phyloP scores from a whole-genome alignment of 768 basidiomycete species.

The Amanita inopinata region DNA sequence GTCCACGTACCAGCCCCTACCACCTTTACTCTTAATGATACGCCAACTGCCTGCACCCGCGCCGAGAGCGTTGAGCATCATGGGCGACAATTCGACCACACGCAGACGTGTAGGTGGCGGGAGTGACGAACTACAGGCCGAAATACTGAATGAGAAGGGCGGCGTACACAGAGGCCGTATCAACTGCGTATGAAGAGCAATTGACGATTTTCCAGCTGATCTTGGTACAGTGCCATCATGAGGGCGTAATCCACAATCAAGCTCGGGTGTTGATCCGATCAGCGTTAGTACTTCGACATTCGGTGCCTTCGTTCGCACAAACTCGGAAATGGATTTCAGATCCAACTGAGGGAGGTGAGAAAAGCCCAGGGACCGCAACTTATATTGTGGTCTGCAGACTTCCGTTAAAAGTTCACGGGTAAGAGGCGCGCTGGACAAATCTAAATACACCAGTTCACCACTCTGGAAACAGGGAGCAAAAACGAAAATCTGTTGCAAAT shows the following conservation, averaged over 20 bases:
- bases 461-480: slow-evolving; percentile 71
- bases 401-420: slow-evolving; percentile 45
- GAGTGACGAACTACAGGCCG: slow-evolving; percentile 20
- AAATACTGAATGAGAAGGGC: slow-evolving; percentile 59
- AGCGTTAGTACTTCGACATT: slow-evolving; percentile 85
- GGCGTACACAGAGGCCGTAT: slow-evolving; percentile 74
- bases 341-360: slow-evolving; percentile 73
- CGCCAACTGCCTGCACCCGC: slow-evolving; percentile 81
- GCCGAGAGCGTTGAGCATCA: slow-evolving; percentile 63
- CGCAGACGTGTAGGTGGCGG: slow-evolving; percentile 63
- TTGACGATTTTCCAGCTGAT: slow-evolving; percentile 59
- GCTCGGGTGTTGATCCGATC: slow-evolving; percentile 64
- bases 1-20: slow-evolving; percentile 93
- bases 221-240: slow-evolving; percentile 22
- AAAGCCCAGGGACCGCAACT: slow-evolving; percentile 80
- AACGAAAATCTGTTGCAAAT: slow-evolving; percentile 59
- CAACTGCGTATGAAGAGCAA: slow-evolving; percentile 66
- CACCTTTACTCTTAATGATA: slow-evolving; percentile 85
- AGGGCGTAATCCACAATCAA: slow-evolving; percentile 45
- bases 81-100: slow-evolving; percentile 76
- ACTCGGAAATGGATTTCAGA: slow-evolving; percentile 54
- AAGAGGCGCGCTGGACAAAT: slow-evolving; percentile 78
- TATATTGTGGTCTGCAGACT: slow-evolving; percentile 52
- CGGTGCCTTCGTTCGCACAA: slow-evolving; percentile 56
- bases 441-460: slow-evolving; percentile 76